These are phyloP conservation scores for Globisporangium yorkense DNA, from an alignment of 352 stramenopile genomes.

Conservation along the genomic window DNA sequence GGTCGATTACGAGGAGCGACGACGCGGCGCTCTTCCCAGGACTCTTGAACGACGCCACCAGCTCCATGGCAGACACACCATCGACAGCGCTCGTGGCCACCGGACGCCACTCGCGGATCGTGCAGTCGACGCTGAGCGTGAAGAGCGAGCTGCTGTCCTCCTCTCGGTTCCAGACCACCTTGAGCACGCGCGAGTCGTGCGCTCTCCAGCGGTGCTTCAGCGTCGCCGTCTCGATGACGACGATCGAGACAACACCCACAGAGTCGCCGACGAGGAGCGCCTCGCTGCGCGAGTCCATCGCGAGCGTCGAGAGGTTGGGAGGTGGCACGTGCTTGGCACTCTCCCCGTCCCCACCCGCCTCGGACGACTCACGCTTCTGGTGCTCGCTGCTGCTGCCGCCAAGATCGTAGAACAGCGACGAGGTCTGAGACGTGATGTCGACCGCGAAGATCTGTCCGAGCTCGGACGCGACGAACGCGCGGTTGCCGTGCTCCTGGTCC, in stretches of 20 bases:
- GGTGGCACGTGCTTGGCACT: neutral
- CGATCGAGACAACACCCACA: constrained; percentile 35
- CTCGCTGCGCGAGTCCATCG: constrained; percentile 22
- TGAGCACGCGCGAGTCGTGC: constrained; percentile 58
- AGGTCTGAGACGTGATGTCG: constrained; percentile 23
- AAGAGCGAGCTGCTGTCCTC: constrained; percentile 34
- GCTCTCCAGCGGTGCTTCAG: constrained; percentile 40
- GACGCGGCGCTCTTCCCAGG: constrained; percentile 55
- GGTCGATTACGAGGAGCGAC: constrained; percentile 44
- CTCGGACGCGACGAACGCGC: constrained; percentile 58
- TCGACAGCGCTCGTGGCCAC: constrained; percentile 5
- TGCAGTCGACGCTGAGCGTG: constrained; percentile 49
- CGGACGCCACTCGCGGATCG: constrained; percentile 55
- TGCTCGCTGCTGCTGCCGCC: neutral
- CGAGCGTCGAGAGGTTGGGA: constrained; percentile 34
- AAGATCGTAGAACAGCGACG: constrained; percentile 28
- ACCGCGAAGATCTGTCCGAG: constrained; percentile 51
- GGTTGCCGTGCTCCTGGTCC: constrained; percentile 17
- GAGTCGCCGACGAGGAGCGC: constrained; percentile 56
- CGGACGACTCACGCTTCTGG: neutral
- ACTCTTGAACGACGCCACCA: constrained; percentile 45
- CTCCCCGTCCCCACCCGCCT: neutral
- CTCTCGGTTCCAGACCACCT: constrained; percentile 49
- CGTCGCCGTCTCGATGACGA: constrained; percentile 31
- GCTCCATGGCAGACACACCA: constrained; percentile 12